Conservation (phyloP, 202 grass and related monocot species). For the Setaria viridis region DNA sequence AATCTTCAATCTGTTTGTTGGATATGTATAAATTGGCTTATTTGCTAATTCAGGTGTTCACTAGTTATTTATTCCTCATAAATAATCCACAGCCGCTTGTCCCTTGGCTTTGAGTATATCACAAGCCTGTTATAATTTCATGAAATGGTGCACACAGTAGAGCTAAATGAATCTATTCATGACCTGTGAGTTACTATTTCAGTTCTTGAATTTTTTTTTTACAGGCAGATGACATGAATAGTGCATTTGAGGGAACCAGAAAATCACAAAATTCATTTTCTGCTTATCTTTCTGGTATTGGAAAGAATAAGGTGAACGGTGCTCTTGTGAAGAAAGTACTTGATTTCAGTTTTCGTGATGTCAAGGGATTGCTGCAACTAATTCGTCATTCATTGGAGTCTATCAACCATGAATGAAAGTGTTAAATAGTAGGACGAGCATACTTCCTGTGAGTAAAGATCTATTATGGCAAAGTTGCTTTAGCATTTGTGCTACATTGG, state of each 20-base stretch:
- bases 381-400: conserved; percentile 80
- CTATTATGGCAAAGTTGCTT: conserved; percentile 32
- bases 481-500: conserved; percentile 30
- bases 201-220: conserved; percentile 40
- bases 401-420: conserved; percentile 67
- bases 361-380: conserved; percentile 72
- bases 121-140: background rate
- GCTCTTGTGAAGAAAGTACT: conserved; percentile 69
- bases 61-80: conserved; percentile 21
- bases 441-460: conserved; percentile 42
- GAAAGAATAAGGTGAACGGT: conserved; percentile 50
- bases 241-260: conserved; percentile 84
- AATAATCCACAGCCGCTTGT: conserved; percentile 10
- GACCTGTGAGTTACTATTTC: background rate
- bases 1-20: conserved; percentile 26
- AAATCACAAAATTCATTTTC: conserved; percentile 78
- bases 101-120: background rate
- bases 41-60: conserved; percentile 31
- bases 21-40: conserved; percentile 7
- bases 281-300: conserved; percentile 60
- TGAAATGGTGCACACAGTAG: conserved; percentile 8
- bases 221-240: conserved; percentile 81
- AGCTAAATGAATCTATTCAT: conserved; percentile 20
- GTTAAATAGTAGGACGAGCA: conserved; percentile 41
- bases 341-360: conserved; percentile 94